Percentiles rank a stretch among this genome's conserved stretches.
Conservation (phyloP, 2,329 filamentous ascomycete species). For the Venturia oleaginea region DNA sequence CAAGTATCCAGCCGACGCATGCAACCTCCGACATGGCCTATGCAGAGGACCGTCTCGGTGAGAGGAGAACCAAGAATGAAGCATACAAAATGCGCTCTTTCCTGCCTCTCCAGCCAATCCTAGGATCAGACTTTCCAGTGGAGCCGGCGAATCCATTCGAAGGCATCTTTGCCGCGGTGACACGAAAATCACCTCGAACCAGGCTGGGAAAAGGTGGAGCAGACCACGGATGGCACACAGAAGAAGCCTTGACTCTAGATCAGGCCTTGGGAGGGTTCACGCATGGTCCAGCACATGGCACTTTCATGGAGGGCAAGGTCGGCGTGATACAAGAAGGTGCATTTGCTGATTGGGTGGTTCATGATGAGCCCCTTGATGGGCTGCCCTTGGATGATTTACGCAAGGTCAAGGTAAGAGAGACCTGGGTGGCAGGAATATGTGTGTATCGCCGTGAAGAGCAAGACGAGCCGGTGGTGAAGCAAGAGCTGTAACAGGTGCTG, state of each 20-base stretch:
- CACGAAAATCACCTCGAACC: slow-evolving; percentile 48
- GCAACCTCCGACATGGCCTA: slow-evolving; percentile 65
- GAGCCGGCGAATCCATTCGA: slow-evolving; percentile 59
- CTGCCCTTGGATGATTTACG: slow-evolving; percentile 45
- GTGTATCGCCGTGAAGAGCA: slow-evolving; percentile 22
- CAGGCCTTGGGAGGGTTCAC: slow-evolving; percentile 57
- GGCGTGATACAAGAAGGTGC: slow-evolving; percentile 52
- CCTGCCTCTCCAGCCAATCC: slow-evolving; percentile 43
- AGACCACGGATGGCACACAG: slow-evolving; percentile 47
- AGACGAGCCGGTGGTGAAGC: background rate
- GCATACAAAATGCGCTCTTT: slow-evolving; percentile 61
- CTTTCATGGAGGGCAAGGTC: slow-evolving; percentile 49
- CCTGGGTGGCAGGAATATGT: slow-evolving; percentile 53
- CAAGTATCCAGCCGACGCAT: slow-evolving; percentile 63
- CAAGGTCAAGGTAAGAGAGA: slow-evolving; percentile 50
- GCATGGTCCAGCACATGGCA: slow-evolving; percentile 47
- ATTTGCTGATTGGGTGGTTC: slow-evolving; percentile 62
- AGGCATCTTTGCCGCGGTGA: slow-evolving; percentile 60
- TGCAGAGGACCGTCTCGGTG: slow-evolving; percentile 51
- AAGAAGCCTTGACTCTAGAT: slow-evolving; percentile 49
- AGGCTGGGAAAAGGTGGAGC: slow-evolving; percentile 35
- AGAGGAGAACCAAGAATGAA: slow-evolving; percentile 42
- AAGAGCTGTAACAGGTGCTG: background rate
- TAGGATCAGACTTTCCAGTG: slow-evolving; percentile 65
- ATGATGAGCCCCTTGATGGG: slow-evolving; percentile 48